Evolutionary conservation across 768 basidiomycete species (phyloP).

Genomic region (Phanerochaete sordida): DNA sequence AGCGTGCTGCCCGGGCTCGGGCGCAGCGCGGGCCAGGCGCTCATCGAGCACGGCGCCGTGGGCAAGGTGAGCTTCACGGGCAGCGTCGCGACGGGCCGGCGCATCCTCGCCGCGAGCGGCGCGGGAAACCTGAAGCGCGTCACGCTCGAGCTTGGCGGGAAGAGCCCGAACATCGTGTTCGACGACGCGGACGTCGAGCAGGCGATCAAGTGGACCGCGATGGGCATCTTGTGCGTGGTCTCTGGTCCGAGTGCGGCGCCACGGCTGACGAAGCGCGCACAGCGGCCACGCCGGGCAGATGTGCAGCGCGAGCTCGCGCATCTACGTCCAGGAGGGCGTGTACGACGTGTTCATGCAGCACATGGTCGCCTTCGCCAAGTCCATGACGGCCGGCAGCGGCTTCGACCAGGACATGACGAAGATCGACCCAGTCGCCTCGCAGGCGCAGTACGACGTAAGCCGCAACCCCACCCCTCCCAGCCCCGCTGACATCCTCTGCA

Average conservation of each 20-base stretch:
- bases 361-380: constrained; percentile 36
- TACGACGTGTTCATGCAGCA: constrained; percentile 53
- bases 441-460: constrained; percentile 42
- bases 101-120: constrained; percentile 74
- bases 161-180: constrained; percentile 69
- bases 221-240: constrained; percentile 69
- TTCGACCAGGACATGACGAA: constrained; percentile 37
- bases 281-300: constrained; percentile 29
- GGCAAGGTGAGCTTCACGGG: constrained; percentile 81
- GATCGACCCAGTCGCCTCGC: constrained; percentile 44
- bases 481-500: constrained; percentile 22
- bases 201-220: constrained; percentile 66
- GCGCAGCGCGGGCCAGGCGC: constrained; percentile 61
- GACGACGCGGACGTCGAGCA: constrained; percentile 70
- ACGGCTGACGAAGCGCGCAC: neutral
- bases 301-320: constrained; percentile 51
- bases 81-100: constrained; percentile 72
- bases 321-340: constrained; percentile 52
- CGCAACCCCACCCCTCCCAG: neutral
- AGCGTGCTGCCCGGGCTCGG: constrained; percentile 78
- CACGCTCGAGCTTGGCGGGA: constrained; percentile 79
- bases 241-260: neutral
- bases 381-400: constrained; percentile 40
- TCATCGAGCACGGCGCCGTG: constrained; percentile 59
- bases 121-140: constrained; percentile 81